These are phyloP conservation scores for Trichaptum fuscoviolaceum DNA, from an alignment of 768 basidiomycete species.

Conservation along the genomic window DNA sequence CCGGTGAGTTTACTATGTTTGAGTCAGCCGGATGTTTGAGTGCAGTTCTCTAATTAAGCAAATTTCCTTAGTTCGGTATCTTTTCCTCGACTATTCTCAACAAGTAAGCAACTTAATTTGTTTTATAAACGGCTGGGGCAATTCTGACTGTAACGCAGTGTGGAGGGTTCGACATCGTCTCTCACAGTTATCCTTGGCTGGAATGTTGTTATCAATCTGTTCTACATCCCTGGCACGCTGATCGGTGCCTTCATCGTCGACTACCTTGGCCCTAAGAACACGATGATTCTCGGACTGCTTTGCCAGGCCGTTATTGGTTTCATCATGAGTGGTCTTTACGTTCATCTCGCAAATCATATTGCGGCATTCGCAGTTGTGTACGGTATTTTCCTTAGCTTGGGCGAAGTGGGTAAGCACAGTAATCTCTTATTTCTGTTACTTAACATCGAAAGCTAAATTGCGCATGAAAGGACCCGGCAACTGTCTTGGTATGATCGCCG, in stretches of 20 bases:
- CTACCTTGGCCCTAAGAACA: conserved; percentile 66
- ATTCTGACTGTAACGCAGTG: conserved; percentile 28
- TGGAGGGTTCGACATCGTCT: conserved; percentile 48
- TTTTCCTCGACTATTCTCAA: conserved; percentile 75
- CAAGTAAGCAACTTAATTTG: conserved; percentile 33
- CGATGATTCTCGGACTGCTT: conserved; percentile 69
- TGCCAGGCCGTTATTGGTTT: conserved; percentile 75
- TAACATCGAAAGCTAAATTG: not conserved
- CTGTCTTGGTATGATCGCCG: conserved; percentile 77
- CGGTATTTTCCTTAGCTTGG: conserved; percentile 86
- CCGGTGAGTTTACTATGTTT: conserved; percentile 40
- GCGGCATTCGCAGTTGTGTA: conserved; percentile 84
- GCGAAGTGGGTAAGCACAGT: conserved; percentile 63
- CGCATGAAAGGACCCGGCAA: conserved; percentile 64
- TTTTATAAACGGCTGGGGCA: not conserved
- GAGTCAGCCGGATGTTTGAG: conserved; percentile 7
- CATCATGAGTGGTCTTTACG: conserved; percentile 83
- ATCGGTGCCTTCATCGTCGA: conserved; percentile 74
- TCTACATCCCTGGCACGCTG: conserved; percentile 68
- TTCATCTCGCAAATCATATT: conserved; percentile 52
- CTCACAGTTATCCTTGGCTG: conserved; percentile 72
- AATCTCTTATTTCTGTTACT: not conserved
- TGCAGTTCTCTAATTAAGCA: not conserved
- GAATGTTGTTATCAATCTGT: conserved; percentile 74
- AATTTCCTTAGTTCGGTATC: conserved; percentile 56